These are phyloP conservation scores for Danielozyma ontarioensis DNA, from an alignment of 805 yeast species.

Conservation along the genomic window DNA sequence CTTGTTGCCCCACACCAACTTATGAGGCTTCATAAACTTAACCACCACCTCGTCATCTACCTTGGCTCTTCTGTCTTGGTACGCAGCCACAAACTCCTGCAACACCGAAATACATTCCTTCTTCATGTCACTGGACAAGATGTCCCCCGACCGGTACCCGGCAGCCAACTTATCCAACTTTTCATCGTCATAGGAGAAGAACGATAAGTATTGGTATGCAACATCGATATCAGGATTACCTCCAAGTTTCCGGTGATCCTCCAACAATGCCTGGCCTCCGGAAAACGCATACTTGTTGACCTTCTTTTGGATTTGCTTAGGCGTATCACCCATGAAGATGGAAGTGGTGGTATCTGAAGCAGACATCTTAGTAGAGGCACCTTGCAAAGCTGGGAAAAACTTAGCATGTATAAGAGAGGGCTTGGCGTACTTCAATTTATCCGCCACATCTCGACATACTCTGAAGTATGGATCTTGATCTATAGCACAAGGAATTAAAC, in stretches of 20 bases:
- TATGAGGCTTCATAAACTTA: slow-evolving; percentile 79
- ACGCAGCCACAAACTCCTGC: slow-evolving; percentile 71
- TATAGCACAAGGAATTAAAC: slow-evolving; percentile 97
- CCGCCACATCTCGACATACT: slow-evolving; percentile 96
- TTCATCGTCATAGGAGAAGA: slow-evolving; percentile 86
- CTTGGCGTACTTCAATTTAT: slow-evolving; percentile 81
- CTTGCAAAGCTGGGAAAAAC: slow-evolving; percentile 98
- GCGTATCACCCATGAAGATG: slow-evolving; percentile 91
- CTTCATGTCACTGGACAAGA: slow-evolving; percentile 92
- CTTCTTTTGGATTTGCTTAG: slow-evolving; percentile 88
- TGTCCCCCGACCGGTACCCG: slow-evolving; percentile 71
- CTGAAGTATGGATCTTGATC: slow-evolving; percentile 99
- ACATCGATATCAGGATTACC: slow-evolving; percentile 96
- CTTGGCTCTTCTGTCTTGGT: slow-evolving; percentile 72
- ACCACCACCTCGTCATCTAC: slow-evolving; percentile 60
- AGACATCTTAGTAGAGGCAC: slow-evolving; percentile 94
- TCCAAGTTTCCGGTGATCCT: slow-evolving; percentile 85
- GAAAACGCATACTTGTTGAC: slow-evolving; percentile 95
- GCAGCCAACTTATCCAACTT: slow-evolving; percentile 58
- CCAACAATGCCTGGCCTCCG: slow-evolving; percentile 84
- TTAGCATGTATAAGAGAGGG: slow-evolving; percentile 91
- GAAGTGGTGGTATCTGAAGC: slow-evolving; percentile 90
- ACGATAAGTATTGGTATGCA: slow-evolving; percentile 86
- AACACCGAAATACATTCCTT: slow-evolving; percentile 74
- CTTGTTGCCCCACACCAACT: slow-evolving; percentile 66